Evolutionary conservation across 768 basidiomycete species (phyloP).

Genomic region (Lactifluus subvellereus): DNA sequence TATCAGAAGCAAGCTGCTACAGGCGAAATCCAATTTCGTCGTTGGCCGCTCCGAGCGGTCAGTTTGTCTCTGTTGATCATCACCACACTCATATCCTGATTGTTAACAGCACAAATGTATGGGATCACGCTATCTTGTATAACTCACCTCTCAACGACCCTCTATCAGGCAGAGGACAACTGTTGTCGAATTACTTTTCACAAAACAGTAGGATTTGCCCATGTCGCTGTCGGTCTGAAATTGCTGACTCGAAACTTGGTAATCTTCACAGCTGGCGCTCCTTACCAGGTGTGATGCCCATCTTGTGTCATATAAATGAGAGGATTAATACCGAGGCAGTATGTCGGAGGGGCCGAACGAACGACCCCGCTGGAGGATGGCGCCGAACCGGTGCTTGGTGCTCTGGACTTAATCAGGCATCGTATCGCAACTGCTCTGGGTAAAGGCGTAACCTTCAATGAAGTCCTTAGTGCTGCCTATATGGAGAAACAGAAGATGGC

Average conservation of each 20-base stretch:
- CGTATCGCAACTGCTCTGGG: slow-evolving; percentile 47
- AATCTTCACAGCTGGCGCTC: slow-evolving; percentile 54
- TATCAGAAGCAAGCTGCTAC: slow-evolving; percentile 62
- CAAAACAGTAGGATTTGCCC: slow-evolving; percentile 58
- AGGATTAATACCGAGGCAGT: slow-evolving; percentile 37
- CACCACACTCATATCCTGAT: slow-evolving; percentile 1
- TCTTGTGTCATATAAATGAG: neutral
- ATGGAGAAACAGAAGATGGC: slow-evolving; percentile 85
- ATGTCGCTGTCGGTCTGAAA: neutral
- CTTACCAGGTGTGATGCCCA: slow-evolving; percentile 55
- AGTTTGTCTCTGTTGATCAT: slow-evolving; percentile 26
- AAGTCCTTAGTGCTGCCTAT: slow-evolving; percentile 75
- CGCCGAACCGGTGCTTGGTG: slow-evolving; percentile 51
- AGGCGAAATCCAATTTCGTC: slow-evolving; percentile 54
- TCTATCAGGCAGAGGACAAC: slow-evolving; percentile 52
- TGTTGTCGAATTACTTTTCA: slow-evolving; percentile 79
- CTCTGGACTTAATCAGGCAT: slow-evolving; percentile 52
- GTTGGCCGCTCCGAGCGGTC: slow-evolving; percentile 68
- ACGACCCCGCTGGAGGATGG: slow-evolving; percentile 61
- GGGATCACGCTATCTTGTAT: neutral
- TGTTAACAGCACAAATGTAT: slow-evolving; percentile 61
- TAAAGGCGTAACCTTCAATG: slow-evolving; percentile 51
- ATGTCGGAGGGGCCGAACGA: slow-evolving; percentile 70
- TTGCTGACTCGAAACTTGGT: slow-evolving; percentile 2
- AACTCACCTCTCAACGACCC: neutral